phyloP scores from a whole-genome alignment of 768 basidiomycete genomes.

The Boletus huronensis region DNA sequence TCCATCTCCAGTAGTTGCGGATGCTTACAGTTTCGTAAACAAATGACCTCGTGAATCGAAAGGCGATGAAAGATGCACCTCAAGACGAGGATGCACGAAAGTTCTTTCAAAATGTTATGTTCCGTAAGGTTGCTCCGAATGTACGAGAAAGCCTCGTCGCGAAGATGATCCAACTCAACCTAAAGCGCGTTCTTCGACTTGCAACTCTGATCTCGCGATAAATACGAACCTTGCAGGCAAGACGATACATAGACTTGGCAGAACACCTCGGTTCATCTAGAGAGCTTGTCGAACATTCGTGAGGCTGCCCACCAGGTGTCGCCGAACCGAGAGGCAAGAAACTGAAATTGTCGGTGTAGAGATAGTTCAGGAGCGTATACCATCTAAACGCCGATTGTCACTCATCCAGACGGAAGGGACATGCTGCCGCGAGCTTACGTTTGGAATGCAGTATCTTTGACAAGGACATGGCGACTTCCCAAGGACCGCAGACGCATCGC shows the following conservation, averaged over 20 bases:
- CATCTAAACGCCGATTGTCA: constrained; percentile 23
- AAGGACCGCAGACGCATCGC: constrained; percentile 12
- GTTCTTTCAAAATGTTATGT: constrained; percentile 24
- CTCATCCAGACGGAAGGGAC: neutral
- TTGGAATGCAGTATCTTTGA: constrained; percentile 29
- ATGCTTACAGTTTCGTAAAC: neutral
- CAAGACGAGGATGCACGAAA: constrained; percentile 18
- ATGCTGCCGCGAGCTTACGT: constrained; percentile 15
- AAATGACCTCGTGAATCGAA: neutral
- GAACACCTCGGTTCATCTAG: constrained; percentile 30
- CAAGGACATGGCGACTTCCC: constrained; percentile 23
- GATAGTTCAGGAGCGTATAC: constrained; percentile 38
- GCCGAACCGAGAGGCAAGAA: constrained; percentile 31
- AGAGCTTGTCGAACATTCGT: neutral
- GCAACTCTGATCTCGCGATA: neutral
- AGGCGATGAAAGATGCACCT: constrained; percentile 1
- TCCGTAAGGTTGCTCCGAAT: constrained; percentile 18
- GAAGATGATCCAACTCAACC: constrained; percentile 21
- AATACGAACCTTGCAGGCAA: constrained; percentile 36
- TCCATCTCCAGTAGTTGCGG: constrained; percentile 19
- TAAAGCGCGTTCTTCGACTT: neutral
- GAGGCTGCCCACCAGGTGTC: neutral
- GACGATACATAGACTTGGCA: constrained; percentile 45
- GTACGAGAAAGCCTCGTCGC: constrained; percentile 11
- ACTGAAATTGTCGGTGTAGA: constrained; percentile 34